Base-by-base conservation (phyloP, 495 filamentous ascomycete genomes). In the Neurospora sp. region DNA sequence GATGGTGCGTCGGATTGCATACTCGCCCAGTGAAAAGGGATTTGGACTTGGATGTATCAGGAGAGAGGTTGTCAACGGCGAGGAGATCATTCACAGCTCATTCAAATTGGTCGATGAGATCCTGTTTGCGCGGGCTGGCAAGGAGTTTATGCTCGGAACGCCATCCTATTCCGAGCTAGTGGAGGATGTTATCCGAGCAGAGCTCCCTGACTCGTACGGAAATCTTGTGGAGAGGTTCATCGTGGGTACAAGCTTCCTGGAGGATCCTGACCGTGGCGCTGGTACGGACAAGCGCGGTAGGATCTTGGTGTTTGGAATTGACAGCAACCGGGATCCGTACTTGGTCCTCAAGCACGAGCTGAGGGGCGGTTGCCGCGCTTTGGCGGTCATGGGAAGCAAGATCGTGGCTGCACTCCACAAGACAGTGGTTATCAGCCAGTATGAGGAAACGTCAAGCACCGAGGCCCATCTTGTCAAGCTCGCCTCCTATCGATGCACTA, bases 41-140 rank as follows among this genome's bases (percentile, higher is more conserved):
- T 97, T 98, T 77, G 95, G 91, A 8, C 85, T 98, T 4, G 94
- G 94, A 3, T 96, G 92, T 12, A 91, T 98, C 71, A 88, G 89
- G 61, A 86, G 93, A 82, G 75, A 86, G 68, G 74, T 88, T 0
- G 70, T 75, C 18, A 71, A 81, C 16, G 85, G 83, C 39, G 83
- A 85, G 73, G 87, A 89, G 76, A 73, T 84, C 16, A 77, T 88
- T 9, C 81, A 79, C 2, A 85, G 82, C 71, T 84, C 83, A 0
- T 87, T 89, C 73, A 80, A 77, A 71, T 76, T 89, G 11, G 87
- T 87, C 2, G 86, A 89, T 40, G 87, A 89, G 59, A 76, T 87
- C 5, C 74, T 83, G 4, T 86, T 88, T 73, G 81, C 82, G 39
- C 74, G 79, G 10, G 78, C 86, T 2, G 86, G 86, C 2, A 81